phyloP scores from a whole-genome alignment of 2,329 filamentous ascomycete genomes.

The Fonsecaea pugnacius region DNA sequence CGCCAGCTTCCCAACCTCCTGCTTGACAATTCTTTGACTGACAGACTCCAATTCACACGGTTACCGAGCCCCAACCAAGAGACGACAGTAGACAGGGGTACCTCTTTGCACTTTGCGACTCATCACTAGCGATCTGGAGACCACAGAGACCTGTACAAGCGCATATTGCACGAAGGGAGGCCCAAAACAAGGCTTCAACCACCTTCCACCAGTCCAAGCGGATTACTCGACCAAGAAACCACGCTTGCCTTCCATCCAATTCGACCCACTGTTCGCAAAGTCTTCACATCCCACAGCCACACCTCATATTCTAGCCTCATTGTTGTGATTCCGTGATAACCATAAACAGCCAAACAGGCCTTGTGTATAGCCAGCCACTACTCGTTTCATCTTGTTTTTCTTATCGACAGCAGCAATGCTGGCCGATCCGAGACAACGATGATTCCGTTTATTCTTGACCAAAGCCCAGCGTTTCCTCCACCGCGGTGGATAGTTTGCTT shows the following conservation, averaged over 20 bases:
- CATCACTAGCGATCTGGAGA: neutral
- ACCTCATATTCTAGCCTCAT: neutral
- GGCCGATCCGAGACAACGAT: neutral
- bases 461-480: slow-evolving; percentile 98
- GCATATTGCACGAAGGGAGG: neutral
- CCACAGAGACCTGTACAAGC: neutral
- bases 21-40: neutral
- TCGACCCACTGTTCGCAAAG: neutral
- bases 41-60: neutral
- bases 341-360: neutral
- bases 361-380: neutral
- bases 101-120: neutral
- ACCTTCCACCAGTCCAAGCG: neutral
- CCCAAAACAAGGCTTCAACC: neutral
- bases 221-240: neutral
- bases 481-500: slow-evolving; percentile 90
- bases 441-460: slow-evolving; percentile 77
- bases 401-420: neutral
- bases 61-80: neutral
- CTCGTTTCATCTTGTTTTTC: neutral
- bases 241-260: neutral
- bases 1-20: neutral
- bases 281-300: neutral
- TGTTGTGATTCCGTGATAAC: neutral
- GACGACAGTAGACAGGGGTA: neutral